Conservation (phyloP, 208 protist genomes). For the Crithidia fasciculata region DNA sequence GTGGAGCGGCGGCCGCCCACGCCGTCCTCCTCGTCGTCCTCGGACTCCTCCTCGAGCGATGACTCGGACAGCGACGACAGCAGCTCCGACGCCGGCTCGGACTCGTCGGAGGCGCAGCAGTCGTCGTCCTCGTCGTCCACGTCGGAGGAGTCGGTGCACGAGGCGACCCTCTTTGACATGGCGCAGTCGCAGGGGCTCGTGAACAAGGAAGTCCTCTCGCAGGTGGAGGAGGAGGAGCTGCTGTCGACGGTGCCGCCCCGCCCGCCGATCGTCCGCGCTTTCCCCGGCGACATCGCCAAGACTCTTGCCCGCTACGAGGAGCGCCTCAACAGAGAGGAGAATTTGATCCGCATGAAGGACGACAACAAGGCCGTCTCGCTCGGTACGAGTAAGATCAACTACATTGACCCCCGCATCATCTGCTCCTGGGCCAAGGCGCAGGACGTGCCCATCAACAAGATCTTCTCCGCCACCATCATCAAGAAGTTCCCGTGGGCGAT, state of each 20-base stretch:
- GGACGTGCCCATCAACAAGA: slow-evolving; percentile 95
- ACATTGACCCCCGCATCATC: slow-evolving; percentile 98
- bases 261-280: slow-evolving; percentile 70
- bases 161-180: slow-evolving; percentile 71
- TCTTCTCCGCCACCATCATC: slow-evolving; percentile 96
- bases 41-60: slow-evolving; percentile 26
- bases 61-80: slow-evolving; percentile 21
- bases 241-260: slow-evolving; percentile 60
- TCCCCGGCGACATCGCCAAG: slow-evolving; percentile 73
- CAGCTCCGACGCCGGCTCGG: slow-evolving; percentile 17
- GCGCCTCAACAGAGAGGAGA: slow-evolving; percentile 84
- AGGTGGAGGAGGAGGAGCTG: slow-evolving; percentile 56
- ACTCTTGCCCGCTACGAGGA: slow-evolving; percentile 73
- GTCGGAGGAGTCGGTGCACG: slow-evolving; percentile 29
- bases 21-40: slow-evolving; percentile 32
- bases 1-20: slow-evolving; percentile 26
- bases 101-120: slow-evolving; percentile 10
- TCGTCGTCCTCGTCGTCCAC: slow-evolving; percentile 16
- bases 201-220: slow-evolving; percentile 35
- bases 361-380: slow-evolving; percentile 94
- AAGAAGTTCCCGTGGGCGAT: slow-evolving; percentile 99
- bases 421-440: slow-evolving; percentile 96
- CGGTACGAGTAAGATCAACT: slow-evolving; percentile 99
- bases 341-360: slow-evolving; percentile 86
- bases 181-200: slow-evolving; percentile 59